Evolutionary conservation across 441 rosid species (phyloP), one percentile per base, ranked within the genome.

Genomic region (Croton laevigatus): DNA sequence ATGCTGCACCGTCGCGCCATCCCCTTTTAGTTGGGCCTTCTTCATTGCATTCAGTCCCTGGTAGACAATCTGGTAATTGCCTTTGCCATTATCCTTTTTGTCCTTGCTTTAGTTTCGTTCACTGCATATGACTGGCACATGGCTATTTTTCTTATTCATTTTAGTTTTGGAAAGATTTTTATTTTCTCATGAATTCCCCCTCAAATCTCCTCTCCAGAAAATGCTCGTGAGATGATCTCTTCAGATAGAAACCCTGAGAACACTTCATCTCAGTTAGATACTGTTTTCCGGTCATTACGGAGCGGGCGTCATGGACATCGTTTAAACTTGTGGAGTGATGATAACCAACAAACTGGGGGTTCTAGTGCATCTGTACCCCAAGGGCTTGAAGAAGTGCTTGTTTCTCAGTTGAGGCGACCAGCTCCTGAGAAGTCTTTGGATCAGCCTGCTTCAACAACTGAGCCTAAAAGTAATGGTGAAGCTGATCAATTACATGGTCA

Each of bases 301-400:
- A 93, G 80, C 84, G 97, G 97, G 27, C 97, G 97, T 61, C 97
- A 89, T 73, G 91, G 97, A 13, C 89, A 90, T 66, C 99, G 98
- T 65, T 76, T 90, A 87, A 91, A 91, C 83, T 78, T 93, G 81
- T 96, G 99, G 99, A 85, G 80, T 76, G 97, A 96, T 87, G 97
- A 90, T 59, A 96, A 78, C 82, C 98, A 86, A 77, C 97, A 80
- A 77, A 83, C 78, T 76, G 83, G 88, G 81, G 97, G 97, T 73
- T 84, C 98, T 22, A 88, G 78, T 86, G 81, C 90, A 66, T 80
- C 97, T 40, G 77, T 95, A 66, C 97, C 99, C 36, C 95, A 82
- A 75, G 98, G 94, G 64, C 97, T 96, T 72, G 99, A 96, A 82
- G 99, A 96, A 64, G 80, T 91, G 79, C 94, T 96, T 76, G 85